Evolutionary conservation across 2,329 filamentous ascomycete genomes (phyloP).

Genomic region (Pseudocercospora pini-densiflorae): DNA sequence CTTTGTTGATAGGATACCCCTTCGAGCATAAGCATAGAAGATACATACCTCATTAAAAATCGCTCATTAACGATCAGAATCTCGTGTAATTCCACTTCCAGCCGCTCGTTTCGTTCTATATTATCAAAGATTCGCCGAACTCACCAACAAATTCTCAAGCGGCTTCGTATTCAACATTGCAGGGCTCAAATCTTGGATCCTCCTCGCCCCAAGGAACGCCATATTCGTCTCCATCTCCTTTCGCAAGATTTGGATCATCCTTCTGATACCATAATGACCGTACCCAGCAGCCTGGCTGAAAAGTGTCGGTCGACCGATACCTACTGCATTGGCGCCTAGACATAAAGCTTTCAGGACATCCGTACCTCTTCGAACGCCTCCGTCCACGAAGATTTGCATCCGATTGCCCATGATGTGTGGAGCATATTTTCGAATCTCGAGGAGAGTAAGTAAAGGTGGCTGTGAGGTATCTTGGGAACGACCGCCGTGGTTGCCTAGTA

Average conservation of each 20-base stretch:
- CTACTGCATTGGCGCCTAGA: constrained; percentile 65
- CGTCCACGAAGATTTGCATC: constrained; percentile 64
- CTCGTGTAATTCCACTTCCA: too few relatives aligned
- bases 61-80: too few relatives aligned
- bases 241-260: constrained; percentile 49
- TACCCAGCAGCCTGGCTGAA: constrained; percentile 60
- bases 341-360: constrained; percentile 71
- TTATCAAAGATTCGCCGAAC: constrained; percentile 31
- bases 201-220: constrained; percentile 65
- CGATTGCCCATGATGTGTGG: constrained; percentile 49
- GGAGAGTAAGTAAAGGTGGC: constrained; percentile 61
- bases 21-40: constrained; percentile 9
- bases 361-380: constrained; percentile 66
- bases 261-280: constrained; percentile 56
- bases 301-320: constrained; percentile 64
- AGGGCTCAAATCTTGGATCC: constrained; percentile 61
- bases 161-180: constrained; percentile 58
- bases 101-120: too few relatives aligned
- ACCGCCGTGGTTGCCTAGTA: constrained; percentile 53
- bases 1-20: constrained; percentile 12
- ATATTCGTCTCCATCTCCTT: constrained; percentile 69
- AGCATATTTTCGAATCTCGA: constrained; percentile 65
- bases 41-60: background rate
- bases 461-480: constrained; percentile 55
- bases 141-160: constrained; percentile 49